phyloP scores from a whole-genome alignment of 805 yeast genomes.

The Wickerhamomyces chambardii region DNA sequence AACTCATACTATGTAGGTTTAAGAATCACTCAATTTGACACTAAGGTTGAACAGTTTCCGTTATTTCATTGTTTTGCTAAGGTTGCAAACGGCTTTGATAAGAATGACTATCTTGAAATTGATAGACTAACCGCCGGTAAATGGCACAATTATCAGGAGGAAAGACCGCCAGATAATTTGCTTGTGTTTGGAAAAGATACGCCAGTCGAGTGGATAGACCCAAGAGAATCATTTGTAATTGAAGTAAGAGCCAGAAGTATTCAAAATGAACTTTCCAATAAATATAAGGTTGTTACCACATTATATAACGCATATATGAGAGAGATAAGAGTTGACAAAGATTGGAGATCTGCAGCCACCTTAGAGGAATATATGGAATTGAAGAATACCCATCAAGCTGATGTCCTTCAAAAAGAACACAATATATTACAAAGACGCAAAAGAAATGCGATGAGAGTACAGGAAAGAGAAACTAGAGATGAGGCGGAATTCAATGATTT shows the following conservation, averaged over 20 bases:
- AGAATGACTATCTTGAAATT: conserved; percentile 51
- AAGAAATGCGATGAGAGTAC: conserved; percentile 21
- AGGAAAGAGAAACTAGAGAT: conserved; percentile 18
- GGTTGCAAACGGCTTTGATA: conserved; percentile 79
- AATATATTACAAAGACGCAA: conserved; percentile 12
- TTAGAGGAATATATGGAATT: conserved; percentile 40
- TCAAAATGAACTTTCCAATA: conserved; percentile 33
- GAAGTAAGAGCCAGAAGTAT: conserved; percentile 80
- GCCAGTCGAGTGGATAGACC: conserved; percentile 77
- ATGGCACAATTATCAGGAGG: conserved; percentile 41
- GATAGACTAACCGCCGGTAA: conserved; percentile 45
- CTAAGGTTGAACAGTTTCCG: conserved; percentile 7
- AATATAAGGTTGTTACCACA: conserved; percentile 60
- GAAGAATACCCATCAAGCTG: conserved; percentile 12
- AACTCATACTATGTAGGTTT: conserved; percentile 68
- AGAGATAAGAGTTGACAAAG: conserved; percentile 60
- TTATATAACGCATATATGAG: conserved; percentile 71
- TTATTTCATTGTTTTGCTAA: conserved; percentile 61
- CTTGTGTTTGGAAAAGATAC: conserved; percentile 47
- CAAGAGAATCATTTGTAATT: conserved; percentile 65
- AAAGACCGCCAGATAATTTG: conserved; percentile 30
- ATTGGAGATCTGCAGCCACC: conserved; percentile 44
- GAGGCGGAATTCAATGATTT: conserved; percentile 9
- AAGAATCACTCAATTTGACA: conserved; percentile 30
- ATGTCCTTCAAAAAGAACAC: conserved; percentile 1